Base-by-base conservation (phyloP, 2,329 filamentous ascomycete species). In the Ceratocystis harringtonii region DNA sequence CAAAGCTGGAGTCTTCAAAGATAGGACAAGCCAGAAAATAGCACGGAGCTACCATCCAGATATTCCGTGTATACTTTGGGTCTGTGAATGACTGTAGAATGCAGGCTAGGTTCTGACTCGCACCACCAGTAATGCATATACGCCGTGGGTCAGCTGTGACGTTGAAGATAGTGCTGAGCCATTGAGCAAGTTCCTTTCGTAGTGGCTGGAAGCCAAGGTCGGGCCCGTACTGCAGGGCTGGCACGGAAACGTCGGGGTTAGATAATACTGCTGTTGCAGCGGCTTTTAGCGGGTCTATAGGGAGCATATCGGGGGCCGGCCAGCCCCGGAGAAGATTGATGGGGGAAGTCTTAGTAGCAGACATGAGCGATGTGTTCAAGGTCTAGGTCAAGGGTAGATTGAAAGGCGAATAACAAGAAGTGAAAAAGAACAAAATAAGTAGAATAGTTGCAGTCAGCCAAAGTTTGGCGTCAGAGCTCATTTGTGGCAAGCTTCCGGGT, bases 1-100 rank as follows among this genome's bases (percentile, higher is more conserved):
- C 77, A 69, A 95, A 90, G 0, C 90, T 88, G 4, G 85, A 80
- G 74, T 96, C 92, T 66, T 88, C 85, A 71, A 96, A 91, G 65
- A 95, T 89, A n/a, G 86, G 81, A 71, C 88, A 91, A 0, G 86
- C 88, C n/a, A 95, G 78, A 74, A 90, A 88, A 72, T 95, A 96
- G 60, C 87, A 87, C 3, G 92, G 92, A 22, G 87, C 84, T 1
- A 91, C 84, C 74, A 92, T 82, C 88, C 89, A 96, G 8, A 95
- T 79, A 69, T 84, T 84, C 58, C 81, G 78, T 0, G 92, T 96
- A 71, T 85, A 87, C 1, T 78, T 75, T 0, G 89, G 88, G 73
- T 96, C 92, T 0, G 90, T 88, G 72, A 88, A 96, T 36, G 88
- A 88, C 73, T 88, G 84, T 62, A 96, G 76, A 3, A 95, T 76